Evolutionary conservation across 2,329 filamentous ascomycete genomes (phyloP), one percentile per base, ranked within the genome.

Genomic region (Diaporthe destruens): DNA sequence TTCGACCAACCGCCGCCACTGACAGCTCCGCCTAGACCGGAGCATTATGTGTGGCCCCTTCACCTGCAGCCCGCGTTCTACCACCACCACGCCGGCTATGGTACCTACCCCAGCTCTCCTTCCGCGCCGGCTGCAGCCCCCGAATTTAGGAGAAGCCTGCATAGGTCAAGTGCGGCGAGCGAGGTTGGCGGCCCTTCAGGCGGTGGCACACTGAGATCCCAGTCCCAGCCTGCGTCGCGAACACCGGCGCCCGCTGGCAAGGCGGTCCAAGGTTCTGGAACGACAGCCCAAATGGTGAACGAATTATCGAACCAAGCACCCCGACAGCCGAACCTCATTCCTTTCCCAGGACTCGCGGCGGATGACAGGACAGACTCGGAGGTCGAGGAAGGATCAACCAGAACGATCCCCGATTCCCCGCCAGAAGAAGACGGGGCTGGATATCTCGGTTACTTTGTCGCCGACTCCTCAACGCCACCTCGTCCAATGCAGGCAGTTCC

Each of bases 181-280:
- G 89, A 91, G 47, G 79, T 85, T 18, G 84, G 84, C 12, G 77
- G 82, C 23, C 80, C 84, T 49, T 81, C 85, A 67, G 84, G 88
- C 34, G 87, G 84, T 71, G 88, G 89, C 76, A 84, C 88, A n/a
- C 79, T 90, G 74, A 86, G 90, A 75, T 92, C 90, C 34, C 90
- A 92, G 78, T 92, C 90, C n/a, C 90, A 92, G 78, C 90, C 90
- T 32, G 89, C 90, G 3, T 87, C 88, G 44, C 84, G 88, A 42
- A 78, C 77, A 3, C 77, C 83, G 3, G 79, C 82, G 76, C 74
- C 75, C 77, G 80, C 59, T 74, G 80, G 76, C 42, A 83, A 77
- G 73, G 78, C 71, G 73, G 71, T 72, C 75, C 81, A 77, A 69
- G 77, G 73, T 44, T 79, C 81, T 72, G 79, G 76, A 12, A 76